These are phyloP conservation scores for Colletotrichum siamense DNA, from an alignment of 2,329 filamentous ascomycete species.

Conservation along the genomic window DNA sequence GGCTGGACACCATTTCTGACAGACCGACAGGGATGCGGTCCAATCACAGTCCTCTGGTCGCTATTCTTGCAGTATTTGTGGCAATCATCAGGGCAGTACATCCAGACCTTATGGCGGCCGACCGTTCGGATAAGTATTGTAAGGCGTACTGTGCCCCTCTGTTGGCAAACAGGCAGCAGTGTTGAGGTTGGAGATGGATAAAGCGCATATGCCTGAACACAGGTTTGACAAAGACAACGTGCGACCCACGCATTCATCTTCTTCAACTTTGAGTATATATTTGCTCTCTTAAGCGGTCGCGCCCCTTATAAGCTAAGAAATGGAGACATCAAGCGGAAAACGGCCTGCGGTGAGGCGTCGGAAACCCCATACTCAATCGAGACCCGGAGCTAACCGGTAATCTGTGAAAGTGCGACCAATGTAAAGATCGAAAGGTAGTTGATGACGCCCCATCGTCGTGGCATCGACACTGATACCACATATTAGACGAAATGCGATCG, in stretches of 20 bases:
- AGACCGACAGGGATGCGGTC: neutral
- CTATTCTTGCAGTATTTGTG: neutral
- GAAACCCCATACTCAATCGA: neutral
- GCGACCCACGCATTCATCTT: neutral
- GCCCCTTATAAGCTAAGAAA: neutral
- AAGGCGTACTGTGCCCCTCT: neutral
- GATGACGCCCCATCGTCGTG: neutral
- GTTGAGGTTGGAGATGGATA: neutral
- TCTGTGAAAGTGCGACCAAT: neutral
- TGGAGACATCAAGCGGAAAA: neutral
- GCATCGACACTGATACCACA: neutral
- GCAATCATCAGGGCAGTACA: neutral
- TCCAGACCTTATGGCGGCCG: neutral
- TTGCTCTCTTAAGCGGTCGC: neutral
- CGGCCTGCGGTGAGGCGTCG: neutral
- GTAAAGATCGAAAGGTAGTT: slow-evolving; percentile 25
- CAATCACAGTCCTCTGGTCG: neutral
- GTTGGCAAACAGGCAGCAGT: neutral
- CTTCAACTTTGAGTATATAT: neutral
- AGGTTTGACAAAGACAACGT: neutral
- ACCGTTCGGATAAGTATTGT: neutral
- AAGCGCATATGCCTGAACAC: neutral
- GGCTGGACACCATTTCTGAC: neutral
- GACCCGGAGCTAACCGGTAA: neutral
- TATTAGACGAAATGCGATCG: slow-evolving; percentile 34